Evolutionary conservation across 2,329 filamentous ascomycete species (phyloP).

Genomic region (Pyrenochaeta sp.): DNA sequence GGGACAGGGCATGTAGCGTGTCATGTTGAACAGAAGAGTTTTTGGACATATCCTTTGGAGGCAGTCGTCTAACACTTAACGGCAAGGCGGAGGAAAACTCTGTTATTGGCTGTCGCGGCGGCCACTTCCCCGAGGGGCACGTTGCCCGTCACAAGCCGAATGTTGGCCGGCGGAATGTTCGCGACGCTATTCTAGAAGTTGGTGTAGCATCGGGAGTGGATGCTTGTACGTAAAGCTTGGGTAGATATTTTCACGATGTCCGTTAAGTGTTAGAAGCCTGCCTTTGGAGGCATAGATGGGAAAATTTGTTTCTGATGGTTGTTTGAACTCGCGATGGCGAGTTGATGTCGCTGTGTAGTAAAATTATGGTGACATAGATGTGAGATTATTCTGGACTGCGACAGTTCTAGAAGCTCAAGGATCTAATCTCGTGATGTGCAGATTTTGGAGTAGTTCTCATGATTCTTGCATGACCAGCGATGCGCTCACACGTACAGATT

Average conservation of each 20-base stretch:
- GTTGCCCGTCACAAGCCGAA: constrained; percentile 21
- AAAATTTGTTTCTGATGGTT: constrained; percentile 15
- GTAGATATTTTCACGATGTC: constrained; percentile 11
- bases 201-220: constrained; percentile 24
- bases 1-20: not conserved
- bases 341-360: not conserved
- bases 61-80: constrained; percentile 19
- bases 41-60: constrained; percentile 20
- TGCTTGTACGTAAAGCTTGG: constrained; percentile 31
- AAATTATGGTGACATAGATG: not conserved
- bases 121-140: constrained; percentile 12
- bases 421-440: not conserved
- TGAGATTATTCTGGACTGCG: not conserved
- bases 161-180: not conserved
- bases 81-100: constrained; percentile 24
- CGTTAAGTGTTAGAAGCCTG: constrained; percentile 28
- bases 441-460: not conserved
- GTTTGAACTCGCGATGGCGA: constrained; percentile 13
- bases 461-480: not conserved
- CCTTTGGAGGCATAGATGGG: constrained; percentile 28
- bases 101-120: constrained; percentile 21
- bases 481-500: not conserved
- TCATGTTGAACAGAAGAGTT: not conserved
- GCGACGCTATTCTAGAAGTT: constrained; percentile 18
- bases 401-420: not conserved